Evolutionary conservation across 768 basidiomycete species (phyloP), one percentile per base, ranked within the genome.

Genomic region (Cantharellus anzutake): DNA sequence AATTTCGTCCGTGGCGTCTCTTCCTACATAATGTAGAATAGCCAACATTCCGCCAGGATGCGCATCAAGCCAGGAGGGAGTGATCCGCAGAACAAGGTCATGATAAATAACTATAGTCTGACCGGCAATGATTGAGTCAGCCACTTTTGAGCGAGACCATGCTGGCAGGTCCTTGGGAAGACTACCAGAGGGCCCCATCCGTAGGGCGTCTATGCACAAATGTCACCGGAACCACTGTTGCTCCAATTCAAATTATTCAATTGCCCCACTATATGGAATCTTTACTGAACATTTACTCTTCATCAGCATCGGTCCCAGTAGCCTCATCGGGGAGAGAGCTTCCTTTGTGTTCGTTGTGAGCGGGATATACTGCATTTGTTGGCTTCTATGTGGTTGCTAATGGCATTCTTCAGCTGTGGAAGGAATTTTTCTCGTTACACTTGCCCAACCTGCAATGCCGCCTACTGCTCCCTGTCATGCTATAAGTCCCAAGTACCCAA

Each of bases 1-100:
- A 41, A 98, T 86, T 70, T 99, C 96, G 72, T 94, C 86, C 0
- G 88, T 80, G 0, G 94, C 93, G 68, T 99, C 93, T 59, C 94
- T 78, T 2, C 94, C 96, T 48, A 97, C 82, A 66, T 92, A 97
- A 71, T 99, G 96, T 35, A 94, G 80, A 60, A 99, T 80, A 11
- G 91, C 78, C 56, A 97, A 82, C 3, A 79, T 70, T 42, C 94
- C 92, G 50, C 96, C 96, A 0, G 96, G 96, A 68, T 98, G 94
- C 3, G 78, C 74, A 3, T 77, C 71, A n/a, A 92, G 80, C 92
- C 92, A 97, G 11, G 74, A 69, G 5, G 74, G 70, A 3, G 89
- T 80, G 11, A 90, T 79, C 53, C 76, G 76, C 57, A 84, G 77
- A 65, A 84, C 77, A 60, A 75, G 72, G 66, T 75, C 74, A 67